These are phyloP conservation scores for Pseudisothecium myosuroides DNA, from an alignment of 225 moss, liverwort and hornwort species.

Conservation along the genomic window DNA sequence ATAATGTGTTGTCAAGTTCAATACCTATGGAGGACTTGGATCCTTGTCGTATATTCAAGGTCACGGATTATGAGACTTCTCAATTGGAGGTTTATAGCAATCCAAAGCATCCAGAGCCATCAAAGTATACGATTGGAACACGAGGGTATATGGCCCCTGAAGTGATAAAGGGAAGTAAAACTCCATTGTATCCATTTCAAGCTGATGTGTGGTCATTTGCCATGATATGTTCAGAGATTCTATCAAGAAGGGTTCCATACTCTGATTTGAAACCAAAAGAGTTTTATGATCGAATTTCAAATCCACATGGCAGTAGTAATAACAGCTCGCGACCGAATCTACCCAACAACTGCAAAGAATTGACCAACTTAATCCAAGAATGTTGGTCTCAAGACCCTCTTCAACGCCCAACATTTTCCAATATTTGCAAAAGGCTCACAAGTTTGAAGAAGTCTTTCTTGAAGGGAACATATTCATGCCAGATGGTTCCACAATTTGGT, in stretches of 20 bases:
- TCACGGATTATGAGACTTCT: background rate
- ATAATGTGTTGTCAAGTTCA: background rate
- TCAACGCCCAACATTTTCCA: background rate
- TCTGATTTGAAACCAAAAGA: background rate
- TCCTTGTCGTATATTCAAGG: background rate
- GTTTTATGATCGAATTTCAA: fast-evolving
- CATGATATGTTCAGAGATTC: background rate
- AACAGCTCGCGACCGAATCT: background rate
- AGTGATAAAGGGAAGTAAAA: background rate
- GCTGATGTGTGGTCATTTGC: background rate
- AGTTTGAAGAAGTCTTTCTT: background rate
- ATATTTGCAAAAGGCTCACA: background rate
- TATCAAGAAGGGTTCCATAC: background rate
- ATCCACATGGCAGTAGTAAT: fast-evolving
- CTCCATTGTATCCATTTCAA: background rate
- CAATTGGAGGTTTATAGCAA: background rate
- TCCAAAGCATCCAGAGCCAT: fast-evolving
- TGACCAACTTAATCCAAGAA: background rate
- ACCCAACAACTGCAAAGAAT: background rate
- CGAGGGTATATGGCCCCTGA: background rate
- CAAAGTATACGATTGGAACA: background rate
- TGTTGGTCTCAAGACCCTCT: background rate
- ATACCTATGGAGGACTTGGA: background rate
- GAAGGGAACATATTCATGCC: background rate
- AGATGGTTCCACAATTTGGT: no score